A percentile compares a stretch with the other conserved stretches of the same genome.
Conservation (phyloP, 2,329 filamentous ascomycete genomes). For the Colletotrichum spaethianum region DNA sequence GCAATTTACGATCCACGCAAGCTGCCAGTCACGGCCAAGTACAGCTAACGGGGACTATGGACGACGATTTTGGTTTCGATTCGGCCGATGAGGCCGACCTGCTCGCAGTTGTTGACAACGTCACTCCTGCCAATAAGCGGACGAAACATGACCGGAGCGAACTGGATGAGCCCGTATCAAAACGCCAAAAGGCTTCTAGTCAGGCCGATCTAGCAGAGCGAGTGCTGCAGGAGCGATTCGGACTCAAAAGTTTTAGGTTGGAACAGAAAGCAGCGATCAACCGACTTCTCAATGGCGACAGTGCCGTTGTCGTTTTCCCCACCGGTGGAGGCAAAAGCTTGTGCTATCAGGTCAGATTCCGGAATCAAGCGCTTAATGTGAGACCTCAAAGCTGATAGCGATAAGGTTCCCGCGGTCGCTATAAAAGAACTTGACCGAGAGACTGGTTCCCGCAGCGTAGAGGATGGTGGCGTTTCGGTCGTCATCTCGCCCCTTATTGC, state of each 20-base stretch:
- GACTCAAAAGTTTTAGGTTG: slow-evolving; percentile 57
- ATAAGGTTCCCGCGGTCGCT: slow-evolving; percentile 61
- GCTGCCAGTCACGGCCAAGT: not conserved
- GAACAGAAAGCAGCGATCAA: slow-evolving; percentile 61
- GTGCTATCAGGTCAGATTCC: slow-evolving; percentile 59
- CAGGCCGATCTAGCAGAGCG: slow-evolving; percentile 42
- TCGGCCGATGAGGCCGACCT: slow-evolving; percentile 41
- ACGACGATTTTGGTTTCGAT: slow-evolving; percentile 46
- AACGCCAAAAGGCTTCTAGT: not conserved
- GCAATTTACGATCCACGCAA: not conserved
- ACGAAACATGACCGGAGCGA: not conserved
- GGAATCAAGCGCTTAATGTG: not conserved
- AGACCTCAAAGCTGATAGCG: not conserved
- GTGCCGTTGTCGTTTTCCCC: slow-evolving; percentile 60
- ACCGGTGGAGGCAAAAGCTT: slow-evolving; percentile 66
- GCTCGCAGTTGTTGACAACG: slow-evolving; percentile 16
- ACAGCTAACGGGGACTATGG: not conserved
- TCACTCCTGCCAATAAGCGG: not conserved
- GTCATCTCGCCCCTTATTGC: slow-evolving; percentile 71
- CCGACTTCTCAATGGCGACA: slow-evolving; percentile 55
- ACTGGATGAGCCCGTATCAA: not conserved
- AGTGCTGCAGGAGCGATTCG: slow-evolving; percentile 57
- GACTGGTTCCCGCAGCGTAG: slow-evolving; percentile 45
- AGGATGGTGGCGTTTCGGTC: slow-evolving; percentile 65
- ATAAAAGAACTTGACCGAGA: slow-evolving; percentile 59